These are phyloP conservation scores for Asterophora lycoperdoides DNA, from an alignment of 768 basidiomycete genomes.

Conservation along the genomic window DNA sequence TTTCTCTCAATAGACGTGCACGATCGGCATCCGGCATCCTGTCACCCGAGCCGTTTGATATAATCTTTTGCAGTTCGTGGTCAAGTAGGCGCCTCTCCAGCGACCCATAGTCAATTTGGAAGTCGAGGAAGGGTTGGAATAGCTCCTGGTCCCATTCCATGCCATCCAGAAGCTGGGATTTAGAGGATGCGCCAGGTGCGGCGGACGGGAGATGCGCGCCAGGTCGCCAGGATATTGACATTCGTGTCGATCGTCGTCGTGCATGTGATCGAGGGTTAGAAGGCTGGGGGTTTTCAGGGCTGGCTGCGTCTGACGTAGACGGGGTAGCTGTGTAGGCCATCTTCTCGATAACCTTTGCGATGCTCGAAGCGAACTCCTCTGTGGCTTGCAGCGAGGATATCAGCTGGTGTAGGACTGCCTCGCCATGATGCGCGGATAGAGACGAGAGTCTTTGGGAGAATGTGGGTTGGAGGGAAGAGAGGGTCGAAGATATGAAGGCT, in stretches of 20 bases:
- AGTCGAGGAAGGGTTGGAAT: constrained; percentile 92
- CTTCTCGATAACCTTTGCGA: constrained; percentile 78
- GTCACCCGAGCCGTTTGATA: constrained; percentile 40
- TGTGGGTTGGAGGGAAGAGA: constrained; percentile 78
- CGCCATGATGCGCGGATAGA: constrained; percentile 60
- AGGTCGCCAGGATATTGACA: constrained; percentile 62
- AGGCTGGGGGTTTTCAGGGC: constrained; percentile 14
- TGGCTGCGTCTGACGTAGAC: constrained; percentile 15
- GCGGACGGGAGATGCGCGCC: constrained; percentile 31
- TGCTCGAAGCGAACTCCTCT: constrained; percentile 74
- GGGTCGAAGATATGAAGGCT: constrained; percentile 74
- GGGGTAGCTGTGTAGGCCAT: constrained; percentile 36
- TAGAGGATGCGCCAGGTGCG: constrained; percentile 16
- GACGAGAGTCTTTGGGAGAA: constrained; percentile 74
- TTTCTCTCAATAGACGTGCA: constrained; percentile 69
- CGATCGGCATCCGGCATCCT: constrained; percentile 38
- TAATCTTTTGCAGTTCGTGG: constrained; percentile 46
- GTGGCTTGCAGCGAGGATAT: constrained; percentile 70
- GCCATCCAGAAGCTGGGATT: constrained; percentile 27
- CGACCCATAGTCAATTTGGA: constrained; percentile 77
- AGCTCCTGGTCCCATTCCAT: constrained; percentile 87
- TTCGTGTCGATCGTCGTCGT: constrained; percentile 56
- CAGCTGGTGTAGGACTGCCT: constrained; percentile 61
- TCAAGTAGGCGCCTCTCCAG: constrained; percentile 74
- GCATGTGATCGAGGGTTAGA: constrained; percentile 23